Evolutionary conservation across 139 green algal genomes (phyloP).

Genomic region (Marvania coccoides): DNA sequence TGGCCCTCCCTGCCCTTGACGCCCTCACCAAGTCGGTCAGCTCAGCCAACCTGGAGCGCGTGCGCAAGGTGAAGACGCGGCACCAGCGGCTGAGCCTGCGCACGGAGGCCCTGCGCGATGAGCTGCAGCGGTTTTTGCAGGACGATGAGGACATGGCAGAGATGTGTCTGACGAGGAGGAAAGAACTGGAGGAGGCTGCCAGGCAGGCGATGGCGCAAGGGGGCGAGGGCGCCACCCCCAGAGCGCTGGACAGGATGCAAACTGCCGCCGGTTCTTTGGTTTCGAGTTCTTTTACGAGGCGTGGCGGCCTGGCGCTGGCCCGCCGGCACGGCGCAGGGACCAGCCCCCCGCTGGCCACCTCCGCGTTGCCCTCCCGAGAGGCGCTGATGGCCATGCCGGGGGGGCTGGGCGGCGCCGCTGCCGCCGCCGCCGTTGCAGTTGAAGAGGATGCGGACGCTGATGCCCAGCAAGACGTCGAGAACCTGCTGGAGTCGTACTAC

Average conservation of each 20-base stretch:
- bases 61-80: constrained; percentile 74
- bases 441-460: constrained; percentile 27
- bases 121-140: constrained; percentile 66
- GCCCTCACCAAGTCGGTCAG: constrained; percentile 53
- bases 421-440: not conserved
- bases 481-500: constrained; percentile 58
- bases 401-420: not conserved
- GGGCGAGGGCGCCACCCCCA: not conserved
- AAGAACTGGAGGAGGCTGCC: constrained; percentile 26
- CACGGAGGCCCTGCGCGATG: constrained; percentile 49
- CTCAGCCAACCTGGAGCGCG: constrained; percentile 58
- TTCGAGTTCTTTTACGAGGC: not conserved
- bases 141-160: constrained; percentile 80
- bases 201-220: not conserved
- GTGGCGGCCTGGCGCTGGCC: not conserved
- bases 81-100: constrained; percentile 60
- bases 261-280: not conserved
- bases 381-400: not conserved
- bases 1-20: constrained; percentile 60
- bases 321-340: not conserved
- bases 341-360: not conserved
- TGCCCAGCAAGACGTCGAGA: constrained; percentile 38
- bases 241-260: not conserved
- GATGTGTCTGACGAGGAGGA: constrained; percentile 63
- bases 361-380: not conserved